These are phyloP conservation scores for Chlorella sp. DNA, from an alignment of 139 green algal genomes.

Conservation along the genomic window DNA sequence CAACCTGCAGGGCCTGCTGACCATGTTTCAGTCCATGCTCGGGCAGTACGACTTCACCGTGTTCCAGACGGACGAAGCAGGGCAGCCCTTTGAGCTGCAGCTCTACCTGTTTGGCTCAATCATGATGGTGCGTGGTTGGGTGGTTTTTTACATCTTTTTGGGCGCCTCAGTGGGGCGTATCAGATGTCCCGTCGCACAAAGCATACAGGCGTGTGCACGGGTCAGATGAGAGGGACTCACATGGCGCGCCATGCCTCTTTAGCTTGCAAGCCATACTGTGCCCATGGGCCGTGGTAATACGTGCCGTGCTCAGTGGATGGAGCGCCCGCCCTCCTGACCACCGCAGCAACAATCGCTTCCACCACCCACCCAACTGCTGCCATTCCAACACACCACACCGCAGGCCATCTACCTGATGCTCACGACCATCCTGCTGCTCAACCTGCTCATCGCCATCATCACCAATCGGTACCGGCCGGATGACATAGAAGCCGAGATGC, in stretches of 20 bases:
- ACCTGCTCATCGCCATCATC: slow-evolving; percentile 41
- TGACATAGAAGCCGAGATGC: slow-evolving; percentile 21
- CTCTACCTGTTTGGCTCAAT: background rate
- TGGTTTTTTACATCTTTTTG: too few species aligned
- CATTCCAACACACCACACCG: too few species aligned
- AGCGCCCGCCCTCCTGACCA: background rate
- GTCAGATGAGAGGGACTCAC: too few species aligned
- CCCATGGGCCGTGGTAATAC: background rate
- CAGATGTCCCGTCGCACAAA: too few species aligned
- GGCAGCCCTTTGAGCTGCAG: background rate
- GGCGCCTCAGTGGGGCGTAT: too few species aligned
- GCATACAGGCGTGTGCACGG: too few species aligned
- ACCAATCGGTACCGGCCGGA: slow-evolving; percentile 32
- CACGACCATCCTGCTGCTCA: slow-evolving; percentile 28
- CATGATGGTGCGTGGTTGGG: background rate
- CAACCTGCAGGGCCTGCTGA: background rate
- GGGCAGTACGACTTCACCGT: slow-evolving; percentile 12
- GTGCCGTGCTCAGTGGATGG: background rate
- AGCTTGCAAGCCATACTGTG: background rate
- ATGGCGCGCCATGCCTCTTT: background rate
- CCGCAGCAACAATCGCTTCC: too few species aligned
- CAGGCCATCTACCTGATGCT: slow-evolving; percentile 19
- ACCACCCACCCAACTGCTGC: too few species aligned
- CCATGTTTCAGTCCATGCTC: slow-evolving; percentile 21
- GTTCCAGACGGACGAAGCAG: slow-evolving; percentile 1